Percentiles rank a stretch among this genome's conserved stretches.
These are phyloP conservation scores for Quercus cerris DNA, from an alignment of 306 rosid genomes.

Conservation along the genomic window DNA sequence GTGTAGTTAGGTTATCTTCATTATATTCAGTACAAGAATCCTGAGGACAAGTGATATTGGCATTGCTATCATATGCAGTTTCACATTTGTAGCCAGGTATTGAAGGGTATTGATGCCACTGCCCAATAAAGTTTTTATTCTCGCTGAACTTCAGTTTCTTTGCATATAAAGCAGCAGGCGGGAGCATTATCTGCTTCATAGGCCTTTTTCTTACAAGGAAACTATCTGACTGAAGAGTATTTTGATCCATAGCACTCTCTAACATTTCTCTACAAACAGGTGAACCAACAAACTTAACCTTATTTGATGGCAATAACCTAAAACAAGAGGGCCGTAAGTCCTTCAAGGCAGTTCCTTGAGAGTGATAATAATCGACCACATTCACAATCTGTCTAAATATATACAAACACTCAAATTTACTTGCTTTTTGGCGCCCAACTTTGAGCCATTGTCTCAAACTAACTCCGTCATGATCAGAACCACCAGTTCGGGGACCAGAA, in stretches of 20 bases:
- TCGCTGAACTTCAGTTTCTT: constrained; percentile 59
- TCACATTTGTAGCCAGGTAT: constrained; percentile 31
- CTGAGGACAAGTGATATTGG: constrained; percentile 30
- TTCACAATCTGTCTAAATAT: constrained; percentile 71
- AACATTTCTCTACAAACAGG: constrained; percentile 38
- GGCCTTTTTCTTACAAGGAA: constrained; percentile 47
- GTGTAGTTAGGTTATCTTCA: constrained; percentile 25
- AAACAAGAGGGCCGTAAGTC: constrained; percentile 69
- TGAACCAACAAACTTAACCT: constrained; percentile 58
- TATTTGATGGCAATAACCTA: constrained; percentile 51
- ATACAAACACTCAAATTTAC: constrained; percentile 58
- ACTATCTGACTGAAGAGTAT: constrained; percentile 35
- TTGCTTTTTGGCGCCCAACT: constrained; percentile 37
- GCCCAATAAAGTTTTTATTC: constrained; percentile 32
- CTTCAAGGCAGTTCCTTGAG: constrained; percentile 65
- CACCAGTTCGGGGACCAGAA: constrained; percentile 26
- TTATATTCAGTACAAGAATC: constrained; percentile 36
- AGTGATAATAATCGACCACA: constrained; percentile 61
- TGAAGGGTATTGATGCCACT: constrained; percentile 40
- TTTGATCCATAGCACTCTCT: constrained; percentile 37
- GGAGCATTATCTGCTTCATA: constrained; percentile 42
- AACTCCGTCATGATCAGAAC: constrained; percentile 50
- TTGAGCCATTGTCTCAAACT: constrained; percentile 85
- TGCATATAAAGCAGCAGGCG: constrained; percentile 37
- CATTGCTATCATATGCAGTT: constrained; percentile 36